phyloP scores from a whole-genome alignment of 306 rosid genomes.

The Cucurbita pepo region DNA sequence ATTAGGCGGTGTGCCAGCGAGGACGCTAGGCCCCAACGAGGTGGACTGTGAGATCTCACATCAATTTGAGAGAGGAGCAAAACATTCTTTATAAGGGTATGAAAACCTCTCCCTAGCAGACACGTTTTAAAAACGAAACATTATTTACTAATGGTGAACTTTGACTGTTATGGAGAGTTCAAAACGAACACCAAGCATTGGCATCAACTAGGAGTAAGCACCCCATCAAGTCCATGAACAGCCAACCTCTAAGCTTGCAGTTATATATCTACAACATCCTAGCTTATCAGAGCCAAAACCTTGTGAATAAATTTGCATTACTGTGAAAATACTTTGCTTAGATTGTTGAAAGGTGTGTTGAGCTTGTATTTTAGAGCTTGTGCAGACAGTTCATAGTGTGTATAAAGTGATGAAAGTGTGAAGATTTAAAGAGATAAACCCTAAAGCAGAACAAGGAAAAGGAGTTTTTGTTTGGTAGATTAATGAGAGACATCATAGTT shows the following conservation, averaged over 20 bases:
- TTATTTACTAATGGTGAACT: no score
- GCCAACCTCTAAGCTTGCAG: conserved; percentile 58
- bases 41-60: no score
- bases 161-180: no score
- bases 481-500: conserved; percentile 3
- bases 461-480: not conserved
- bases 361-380: not conserved
- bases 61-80: no score
- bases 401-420: not conserved
- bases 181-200: conserved; percentile 56
- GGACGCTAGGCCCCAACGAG: no score
- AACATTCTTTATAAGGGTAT: no score
- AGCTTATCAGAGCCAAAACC: conserved; percentile 34
- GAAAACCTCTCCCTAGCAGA: no score
- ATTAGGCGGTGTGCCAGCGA: no score
- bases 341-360: not conserved
- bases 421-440: not conserved
- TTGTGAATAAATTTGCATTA: not conserved
- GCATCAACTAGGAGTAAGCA: conserved; percentile 63
- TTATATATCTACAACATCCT: conserved; percentile 79
- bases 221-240: conserved; percentile 53
- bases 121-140: no score
- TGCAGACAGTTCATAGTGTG: not conserved
- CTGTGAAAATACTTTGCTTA: not conserved
- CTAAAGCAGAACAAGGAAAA: not conserved